Evolutionary conservation across 768 basidiomycete species (phyloP).

Genomic region (Leccinum imitatum): DNA sequence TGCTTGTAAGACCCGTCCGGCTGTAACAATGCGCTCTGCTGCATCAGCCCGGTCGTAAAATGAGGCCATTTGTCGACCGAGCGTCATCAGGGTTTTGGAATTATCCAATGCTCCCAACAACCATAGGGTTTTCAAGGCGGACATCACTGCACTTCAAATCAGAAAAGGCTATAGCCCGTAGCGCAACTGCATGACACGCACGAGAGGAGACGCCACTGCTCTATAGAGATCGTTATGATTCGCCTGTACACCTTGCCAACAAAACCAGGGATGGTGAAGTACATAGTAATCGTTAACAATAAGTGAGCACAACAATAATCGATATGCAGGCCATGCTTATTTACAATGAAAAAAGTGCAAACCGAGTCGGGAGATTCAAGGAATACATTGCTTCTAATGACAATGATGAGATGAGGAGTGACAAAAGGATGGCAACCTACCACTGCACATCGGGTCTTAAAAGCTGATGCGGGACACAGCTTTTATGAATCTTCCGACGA

Average conservation of each 20-base stretch:
- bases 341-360: too few species aligned
- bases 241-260: too few species aligned
- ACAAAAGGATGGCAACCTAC: background rate
- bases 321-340: too few species aligned
- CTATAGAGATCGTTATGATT: too few species aligned
- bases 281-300: too few species aligned
- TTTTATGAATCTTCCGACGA: background rate
- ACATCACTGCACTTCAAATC: constrained; percentile 42
- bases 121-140: constrained; percentile 71
- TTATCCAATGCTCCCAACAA: constrained; percentile 77
- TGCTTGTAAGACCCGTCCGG: constrained; percentile 88
- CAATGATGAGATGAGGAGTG: too few species aligned
- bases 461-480: background rate
- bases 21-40: constrained; percentile 78
- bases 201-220: constrained; percentile 47
- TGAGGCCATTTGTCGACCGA: constrained; percentile 83
- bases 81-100: constrained; percentile 59
- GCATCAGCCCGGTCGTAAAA: constrained; percentile 35
- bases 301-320: too few species aligned
- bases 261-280: too few species aligned
- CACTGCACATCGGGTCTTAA: background rate
- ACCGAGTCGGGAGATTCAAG: too few species aligned
- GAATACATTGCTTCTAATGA: too few species aligned
- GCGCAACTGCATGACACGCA: constrained; percentile 40
- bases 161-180: background rate